Evolutionary conservation across 768 basidiomycete species (phyloP).

Genomic region (Asterophora lycoperdoides): DNA sequence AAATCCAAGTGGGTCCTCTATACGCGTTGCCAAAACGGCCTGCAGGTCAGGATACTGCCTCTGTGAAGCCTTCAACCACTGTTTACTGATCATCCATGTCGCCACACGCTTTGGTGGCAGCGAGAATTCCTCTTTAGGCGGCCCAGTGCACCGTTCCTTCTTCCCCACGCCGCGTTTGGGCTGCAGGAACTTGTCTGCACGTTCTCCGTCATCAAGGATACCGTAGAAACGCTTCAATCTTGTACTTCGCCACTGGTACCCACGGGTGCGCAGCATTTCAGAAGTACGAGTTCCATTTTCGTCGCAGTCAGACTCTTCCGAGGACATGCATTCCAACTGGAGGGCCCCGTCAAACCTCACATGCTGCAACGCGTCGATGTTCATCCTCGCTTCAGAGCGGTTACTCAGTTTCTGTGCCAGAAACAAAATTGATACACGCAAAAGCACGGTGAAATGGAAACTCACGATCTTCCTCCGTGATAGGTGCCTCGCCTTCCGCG

Average conservation of each 20-base stretch:
- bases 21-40: slow-evolving; percentile 36
- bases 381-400: slow-evolving; percentile 57
- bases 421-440: slow-evolving; percentile 2
- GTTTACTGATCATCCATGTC: slow-evolving; percentile 73
- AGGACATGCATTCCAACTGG: slow-evolving; percentile 75
- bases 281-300: slow-evolving; percentile 26
- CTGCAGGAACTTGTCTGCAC: slow-evolving; percentile 36
- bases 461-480: slow-evolving; percentile 62
- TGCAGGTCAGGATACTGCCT: slow-evolving; percentile 44
- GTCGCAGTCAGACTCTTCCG: slow-evolving; percentile 69
- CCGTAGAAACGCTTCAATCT: slow-evolving; percentile 59
- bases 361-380: slow-evolving; percentile 51
- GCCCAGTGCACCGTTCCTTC: slow-evolving; percentile 50
- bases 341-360: slow-evolving; percentile 66
- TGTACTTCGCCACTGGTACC: slow-evolving; percentile 63
- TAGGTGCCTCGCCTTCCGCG: slow-evolving; percentile 54
- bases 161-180: slow-evolving; percentile 58
- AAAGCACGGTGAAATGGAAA: slow-evolving; percentile 7
- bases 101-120: slow-evolving; percentile 63
- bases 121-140: slow-evolving; percentile 49
- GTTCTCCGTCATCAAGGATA: slow-evolving; percentile 56
- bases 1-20: slow-evolving; percentile 45
- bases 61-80: slow-evolving; percentile 49
- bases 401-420: slow-evolving; percentile 58
- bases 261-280: slow-evolving; percentile 49